These are phyloP conservation scores for Tulasnella sp. DNA, from an alignment of 768 basidiomycete species.

Conservation along the genomic window DNA sequence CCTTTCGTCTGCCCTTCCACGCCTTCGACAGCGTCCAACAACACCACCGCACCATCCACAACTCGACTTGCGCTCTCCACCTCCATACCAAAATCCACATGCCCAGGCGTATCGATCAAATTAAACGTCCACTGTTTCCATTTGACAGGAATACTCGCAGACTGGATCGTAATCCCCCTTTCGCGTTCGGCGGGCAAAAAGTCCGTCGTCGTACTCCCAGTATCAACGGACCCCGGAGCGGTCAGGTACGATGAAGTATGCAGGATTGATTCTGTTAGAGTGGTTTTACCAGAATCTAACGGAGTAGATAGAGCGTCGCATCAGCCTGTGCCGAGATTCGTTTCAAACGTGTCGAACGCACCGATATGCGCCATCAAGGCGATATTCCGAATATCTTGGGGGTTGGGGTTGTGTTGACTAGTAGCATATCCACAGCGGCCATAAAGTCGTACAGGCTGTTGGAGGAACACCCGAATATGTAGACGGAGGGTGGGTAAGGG, in stretches of 20 bases:
- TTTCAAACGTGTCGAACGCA: slow-evolving; percentile 26
- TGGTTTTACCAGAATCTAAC: slow-evolving; percentile 80
- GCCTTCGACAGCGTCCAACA: slow-evolving; percentile 84
- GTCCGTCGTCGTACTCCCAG: slow-evolving; percentile 82
- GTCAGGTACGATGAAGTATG: slow-evolving; percentile 61
- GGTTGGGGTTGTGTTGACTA: too few relatives aligned
- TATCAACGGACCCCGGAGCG: slow-evolving; percentile 70
- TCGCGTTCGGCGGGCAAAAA: slow-evolving; percentile 83
- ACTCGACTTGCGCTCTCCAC: slow-evolving; percentile 88
- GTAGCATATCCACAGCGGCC: too few relatives aligned
- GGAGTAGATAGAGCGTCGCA: background rate
- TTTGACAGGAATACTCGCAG: slow-evolving; percentile 76
- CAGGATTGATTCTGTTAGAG: slow-evolving; percentile 76
- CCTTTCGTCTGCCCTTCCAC: slow-evolving; percentile 84
- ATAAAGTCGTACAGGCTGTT: too few relatives aligned
- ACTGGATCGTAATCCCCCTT: slow-evolving; percentile 84
- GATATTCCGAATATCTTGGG: slow-evolving; percentile 46
- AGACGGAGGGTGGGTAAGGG: too few relatives aligned
- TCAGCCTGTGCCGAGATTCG: background rate
- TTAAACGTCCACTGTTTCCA: slow-evolving; percentile 82
- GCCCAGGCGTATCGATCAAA: slow-evolving; percentile 81
- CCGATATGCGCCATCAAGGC: slow-evolving; percentile 86
- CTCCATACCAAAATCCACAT: slow-evolving; percentile 95
- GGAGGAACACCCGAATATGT: too few relatives aligned
- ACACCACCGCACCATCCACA: slow-evolving; percentile 76